Evolutionary conservation across 78 protist species (phyloP), one percentile per base, ranked within the genome.

Genomic region (Dictyostelium intermedium): DNA sequence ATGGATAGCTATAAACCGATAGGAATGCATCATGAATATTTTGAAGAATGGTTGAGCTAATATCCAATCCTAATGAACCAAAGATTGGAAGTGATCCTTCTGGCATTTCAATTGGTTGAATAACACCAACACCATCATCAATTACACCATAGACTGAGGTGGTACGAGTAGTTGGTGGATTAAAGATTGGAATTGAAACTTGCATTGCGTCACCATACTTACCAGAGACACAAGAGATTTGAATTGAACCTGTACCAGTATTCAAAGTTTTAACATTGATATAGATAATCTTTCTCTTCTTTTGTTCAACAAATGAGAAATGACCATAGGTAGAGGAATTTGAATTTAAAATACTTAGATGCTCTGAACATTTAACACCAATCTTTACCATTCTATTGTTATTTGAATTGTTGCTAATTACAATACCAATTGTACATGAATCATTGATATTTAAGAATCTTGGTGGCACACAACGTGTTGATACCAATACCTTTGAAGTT

Each of bases 181-280:
- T 60, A 16, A 61, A 34, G 0, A 89, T 69, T 45, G 94, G 94
- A 13, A 89, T 89, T 16, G 43, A 32, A 11, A 89, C 74, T 80
- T 89, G 86, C 87, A 89, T 80, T 25, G 94, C 94, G 35, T 89
- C 94, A 69, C 94, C 94, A 89, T 89, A 89, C 34, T 89, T 78
- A 34, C 94, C 94, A 50, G 84, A 76, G 1, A 89, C 87, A 80
- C 87, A 78, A 47, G 60, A 30, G 16, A 89, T 56, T 39, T 89
- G 94, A n/a, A 89, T 89, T 4, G 81, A 70, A 45, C 86, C 18
- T 11, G 32, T 25, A 50, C 94, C 94, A 30, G 73, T 63, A 69
- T 89, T 89, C 8, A 80, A 34, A n/a, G 87, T 11, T 35, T 70
- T 78, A n/a, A 89, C 63, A 32, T 32, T 78, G 32, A 89, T 47